Evolutionary conservation across 2,329 filamentous ascomycete species (phyloP).

Genomic region (Esteya vermicola): DNA sequence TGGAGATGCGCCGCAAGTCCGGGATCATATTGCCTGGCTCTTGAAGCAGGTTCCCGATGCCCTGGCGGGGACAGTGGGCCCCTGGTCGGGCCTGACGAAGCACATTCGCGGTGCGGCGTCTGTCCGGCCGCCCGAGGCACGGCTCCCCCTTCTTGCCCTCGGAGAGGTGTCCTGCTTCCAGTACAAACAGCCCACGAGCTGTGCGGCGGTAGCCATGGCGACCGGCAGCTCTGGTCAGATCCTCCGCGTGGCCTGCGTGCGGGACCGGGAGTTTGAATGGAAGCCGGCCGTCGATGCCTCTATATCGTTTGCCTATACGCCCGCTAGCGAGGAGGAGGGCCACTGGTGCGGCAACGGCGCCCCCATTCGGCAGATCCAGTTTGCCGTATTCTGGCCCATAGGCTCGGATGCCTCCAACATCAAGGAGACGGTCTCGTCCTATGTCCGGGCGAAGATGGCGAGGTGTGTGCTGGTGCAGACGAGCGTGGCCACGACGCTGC

Average conservation of each 20-base stretch:
- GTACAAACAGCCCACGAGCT: constrained; percentile 11
- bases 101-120: constrained; percentile 15
- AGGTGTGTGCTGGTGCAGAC: constrained; percentile 41
- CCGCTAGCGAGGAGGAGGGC: constrained; percentile 27
- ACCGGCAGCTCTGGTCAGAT: constrained; percentile 44
- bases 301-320: constrained; percentile 33
- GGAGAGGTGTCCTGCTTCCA: constrained; percentile 36
- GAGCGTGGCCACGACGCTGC: constrained; percentile 33
- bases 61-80: constrained; percentile 19
- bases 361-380: constrained; percentile 37
- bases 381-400: constrained; percentile 23
- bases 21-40: constrained; percentile 33
- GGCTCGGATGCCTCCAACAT: too few species aligned
- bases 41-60: constrained; percentile 35
- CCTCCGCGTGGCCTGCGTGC: constrained; percentile 38
- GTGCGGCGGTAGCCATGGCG: constrained; percentile 29
- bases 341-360: constrained; percentile 40
- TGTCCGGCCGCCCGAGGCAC: constrained; percentile 2
- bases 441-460: too few species aligned
- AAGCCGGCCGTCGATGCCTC: constrained; percentile 25
- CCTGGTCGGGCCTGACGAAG: constrained; percentile 20
- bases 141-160: constrained; percentile 32
- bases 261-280: constrained; percentile 41
- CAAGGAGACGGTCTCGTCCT: too few species aligned
- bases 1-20: constrained; percentile 3